phyloP scores from a whole-genome alignment of 306 rosid genomes.

The Rosa chinensis region DNA sequence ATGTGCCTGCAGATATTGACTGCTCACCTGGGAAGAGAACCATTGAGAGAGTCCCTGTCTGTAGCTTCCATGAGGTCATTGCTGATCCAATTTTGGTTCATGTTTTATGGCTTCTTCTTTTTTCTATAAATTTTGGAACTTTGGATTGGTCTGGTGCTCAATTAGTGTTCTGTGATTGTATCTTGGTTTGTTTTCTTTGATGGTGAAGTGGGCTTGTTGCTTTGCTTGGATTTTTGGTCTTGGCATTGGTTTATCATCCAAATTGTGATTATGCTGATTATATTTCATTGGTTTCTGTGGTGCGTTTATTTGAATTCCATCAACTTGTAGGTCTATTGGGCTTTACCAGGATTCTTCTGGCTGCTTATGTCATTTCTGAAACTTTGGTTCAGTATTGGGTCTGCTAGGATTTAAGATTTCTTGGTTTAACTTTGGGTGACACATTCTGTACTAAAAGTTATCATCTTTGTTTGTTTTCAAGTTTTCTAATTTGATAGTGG shows the following conservation, averaged over 20 bases:
- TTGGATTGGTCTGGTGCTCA: constrained; percentile 19
- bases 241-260: not conserved
- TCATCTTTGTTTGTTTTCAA: constrained; percentile 1
- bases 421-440: not conserved
- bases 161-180: not conserved
- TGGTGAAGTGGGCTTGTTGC: not conserved
- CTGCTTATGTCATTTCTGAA: constrained; percentile 24
- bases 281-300: not conserved
- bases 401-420: constrained; percentile 1
- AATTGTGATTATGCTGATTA: not conserved
- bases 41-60: constrained; percentile 49
- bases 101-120: not conserved
- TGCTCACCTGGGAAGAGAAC: constrained; percentile 42
- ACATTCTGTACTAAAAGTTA: not conserved
- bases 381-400: constrained; percentile 15
- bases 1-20: constrained; percentile 64
- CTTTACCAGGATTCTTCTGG: not conserved
- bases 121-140: constrained; percentile 2
- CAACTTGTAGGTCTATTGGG: not conserved
- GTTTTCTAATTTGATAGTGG: not conserved
- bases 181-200: not conserved
- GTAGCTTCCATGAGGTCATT: constrained; percentile 68
- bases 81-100: constrained; percentile 21
- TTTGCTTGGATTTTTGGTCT: not conserved
- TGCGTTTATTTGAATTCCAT: constrained; percentile 9